Percentiles rank a stretch among this genome's conserved stretches.
These are phyloP conservation scores for Elasticomyces elasticus DNA, from an alignment of 495 filamentous ascomycete genomes.

Conservation along the genomic window DNA sequence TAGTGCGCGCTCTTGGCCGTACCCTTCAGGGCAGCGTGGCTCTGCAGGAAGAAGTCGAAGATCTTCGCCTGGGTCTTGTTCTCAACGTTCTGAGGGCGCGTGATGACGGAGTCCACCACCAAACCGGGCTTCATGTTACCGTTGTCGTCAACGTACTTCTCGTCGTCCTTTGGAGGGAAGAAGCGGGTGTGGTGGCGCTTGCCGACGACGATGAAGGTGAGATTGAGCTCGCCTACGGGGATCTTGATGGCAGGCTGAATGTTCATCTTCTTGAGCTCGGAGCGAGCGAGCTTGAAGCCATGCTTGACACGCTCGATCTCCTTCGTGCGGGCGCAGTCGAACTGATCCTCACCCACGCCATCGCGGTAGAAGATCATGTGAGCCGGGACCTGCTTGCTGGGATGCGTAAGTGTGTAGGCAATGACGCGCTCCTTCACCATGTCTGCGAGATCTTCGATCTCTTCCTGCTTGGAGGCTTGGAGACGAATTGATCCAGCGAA, in stretches of 20 bases:
- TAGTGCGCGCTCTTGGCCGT: constrained; percentile 14
- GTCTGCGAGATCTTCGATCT: not conserved
- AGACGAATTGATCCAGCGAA: not conserved
- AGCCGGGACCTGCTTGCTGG: not conserved
- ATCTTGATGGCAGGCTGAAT: not conserved
- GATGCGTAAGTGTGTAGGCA: not conserved
- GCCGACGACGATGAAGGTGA: not conserved
- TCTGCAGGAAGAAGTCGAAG: constrained; percentile 13
- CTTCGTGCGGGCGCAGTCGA: not conserved
- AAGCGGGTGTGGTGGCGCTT: constrained; percentile 12
- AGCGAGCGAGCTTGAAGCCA: not conserved
- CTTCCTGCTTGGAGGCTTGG: not conserved
- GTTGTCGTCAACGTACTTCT: not conserved
- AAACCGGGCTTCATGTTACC: constrained; percentile 4
- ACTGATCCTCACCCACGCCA: constrained; percentile 5
- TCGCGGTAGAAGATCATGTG: constrained; percentile 7
- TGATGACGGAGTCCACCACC: constrained; percentile 6
- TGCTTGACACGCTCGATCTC: not conserved
- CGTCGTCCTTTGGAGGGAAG: constrained; percentile 3
- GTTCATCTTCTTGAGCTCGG: not conserved
- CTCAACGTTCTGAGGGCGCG: not conserved
- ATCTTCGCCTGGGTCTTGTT: not conserved
- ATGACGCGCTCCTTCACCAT: not conserved
- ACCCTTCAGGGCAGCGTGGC: constrained; percentile 12
- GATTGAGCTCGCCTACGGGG: constrained; percentile 6